These are phyloP conservation scores for Erodium maritimum DNA, from an alignment of 345 rosid genomes.

Conservation along the genomic window DNA sequence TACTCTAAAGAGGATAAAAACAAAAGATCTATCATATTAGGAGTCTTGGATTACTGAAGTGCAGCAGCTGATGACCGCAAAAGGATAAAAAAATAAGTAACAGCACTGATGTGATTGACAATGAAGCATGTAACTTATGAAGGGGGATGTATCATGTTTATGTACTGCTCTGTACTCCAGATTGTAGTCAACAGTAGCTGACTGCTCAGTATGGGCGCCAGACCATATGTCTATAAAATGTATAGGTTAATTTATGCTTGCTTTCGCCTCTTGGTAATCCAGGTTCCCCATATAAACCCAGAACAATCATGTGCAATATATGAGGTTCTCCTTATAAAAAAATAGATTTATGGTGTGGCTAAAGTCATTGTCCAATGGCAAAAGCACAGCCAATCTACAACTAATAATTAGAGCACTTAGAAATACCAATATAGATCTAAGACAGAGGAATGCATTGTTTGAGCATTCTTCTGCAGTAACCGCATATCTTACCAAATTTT, in stretches of 20 bases:
- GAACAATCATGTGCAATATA: too few relatives aligned
- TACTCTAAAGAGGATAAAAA: slow-evolving; percentile 8
- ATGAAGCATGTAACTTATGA: slow-evolving; percentile 16
- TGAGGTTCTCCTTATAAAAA: neutral
- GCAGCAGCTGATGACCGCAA: slow-evolving; percentile 16
- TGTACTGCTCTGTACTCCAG: slow-evolving; percentile 23
- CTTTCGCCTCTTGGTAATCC: neutral
- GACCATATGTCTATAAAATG: slow-evolving; percentile 1
- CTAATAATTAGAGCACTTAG: neutral
- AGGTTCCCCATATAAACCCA: neutral
- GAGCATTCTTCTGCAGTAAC: neutral
- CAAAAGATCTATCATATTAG: slow-evolving; percentile 7
- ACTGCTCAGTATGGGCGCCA: slow-evolving; percentile 23
- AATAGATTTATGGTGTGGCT: neutral
- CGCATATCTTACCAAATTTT: too few relatives aligned
- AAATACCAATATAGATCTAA: neutral
- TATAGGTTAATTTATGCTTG: neutral
- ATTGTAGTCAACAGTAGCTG: slow-evolving; percentile 10
- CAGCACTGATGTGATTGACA: slow-evolving; percentile 15
- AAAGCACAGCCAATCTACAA: neutral
- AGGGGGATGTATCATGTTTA: slow-evolving; percentile 8
- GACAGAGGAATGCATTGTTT: neutral
- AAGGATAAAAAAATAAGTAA: slow-evolving; percentile 10
- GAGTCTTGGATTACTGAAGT: slow-evolving; percentile 17
- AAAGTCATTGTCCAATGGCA: neutral